Evolutionary conservation across 148 eudicot species (phyloP).

Genomic region (Hydrangea macrophylla): DNA sequence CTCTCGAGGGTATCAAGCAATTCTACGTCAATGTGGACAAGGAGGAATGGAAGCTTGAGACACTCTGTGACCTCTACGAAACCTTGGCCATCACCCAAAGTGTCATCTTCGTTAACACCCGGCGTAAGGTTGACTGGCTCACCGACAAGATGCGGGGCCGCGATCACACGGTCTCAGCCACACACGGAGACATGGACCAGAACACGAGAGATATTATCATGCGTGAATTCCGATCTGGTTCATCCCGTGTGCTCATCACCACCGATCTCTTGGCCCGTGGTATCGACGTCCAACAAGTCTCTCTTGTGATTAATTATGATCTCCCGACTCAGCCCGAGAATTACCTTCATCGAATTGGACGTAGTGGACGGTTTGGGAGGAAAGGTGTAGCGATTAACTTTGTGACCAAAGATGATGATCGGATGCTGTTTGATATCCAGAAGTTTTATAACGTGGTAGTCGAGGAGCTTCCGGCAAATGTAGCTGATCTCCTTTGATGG

Average conservation of each 20-base stretch:
- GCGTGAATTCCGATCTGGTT: slow-evolving; percentile 75
- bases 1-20: slow-evolving; percentile 82
- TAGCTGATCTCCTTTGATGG: slow-evolving; percentile 66
- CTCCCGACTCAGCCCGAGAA: slow-evolving; percentile 77
- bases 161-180: slow-evolving; percentile 78
- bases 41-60: slow-evolving; percentile 83
- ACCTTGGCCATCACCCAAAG: slow-evolving; percentile 76
- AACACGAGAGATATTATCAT: slow-evolving; percentile 70
- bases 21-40: slow-evolving; percentile 70
- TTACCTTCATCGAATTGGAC: slow-evolving; percentile 73
- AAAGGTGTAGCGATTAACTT: slow-evolving; percentile 83
- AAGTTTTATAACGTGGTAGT: slow-evolving; percentile 61
- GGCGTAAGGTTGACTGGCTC: slow-evolving; percentile 79
- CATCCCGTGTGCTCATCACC: slow-evolving; percentile 73
- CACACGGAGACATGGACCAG: slow-evolving; percentile 87
- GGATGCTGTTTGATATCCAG: slow-evolving; percentile 71
- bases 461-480: slow-evolving; percentile 77
- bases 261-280: slow-evolving; percentile 82
- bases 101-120: slow-evolving; percentile 73
- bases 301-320: slow-evolving; percentile 71
- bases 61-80: slow-evolving; percentile 73
- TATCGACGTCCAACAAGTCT: slow-evolving; percentile 82
- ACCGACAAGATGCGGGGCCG: slow-evolving; percentile 78
- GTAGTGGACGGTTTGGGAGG: slow-evolving; percentile 80
- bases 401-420: slow-evolving; percentile 61